Conservation (phyloP, 148 eudicot species). For the Bassia scoparia region DNA sequence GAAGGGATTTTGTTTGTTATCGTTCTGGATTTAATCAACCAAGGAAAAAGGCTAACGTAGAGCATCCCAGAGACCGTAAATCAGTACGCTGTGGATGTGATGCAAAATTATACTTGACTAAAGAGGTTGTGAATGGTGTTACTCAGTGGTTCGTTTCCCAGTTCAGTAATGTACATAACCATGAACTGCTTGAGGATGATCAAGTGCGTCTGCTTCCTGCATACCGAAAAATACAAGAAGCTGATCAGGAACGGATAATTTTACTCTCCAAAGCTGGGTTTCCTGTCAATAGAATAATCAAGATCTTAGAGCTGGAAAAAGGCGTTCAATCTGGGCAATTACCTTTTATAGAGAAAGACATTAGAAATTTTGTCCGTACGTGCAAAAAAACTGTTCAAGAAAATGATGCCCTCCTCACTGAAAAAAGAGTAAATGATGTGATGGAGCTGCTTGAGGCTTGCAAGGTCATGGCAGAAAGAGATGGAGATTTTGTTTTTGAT, state of each 20-base stretch:
- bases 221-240: conserved; percentile 62
- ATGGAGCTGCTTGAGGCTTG: conserved; percentile 58
- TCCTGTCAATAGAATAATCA: conserved; percentile 56
- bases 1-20: conserved; percentile 75
- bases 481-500: conserved; percentile 51
- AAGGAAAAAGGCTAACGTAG: conserved; percentile 56
- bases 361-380: conserved; percentile 60
- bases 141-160: conserved; percentile 61
- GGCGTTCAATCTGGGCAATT: conserved; percentile 64
- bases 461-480: conserved; percentile 43
- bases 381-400: conserved; percentile 60
- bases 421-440: conserved; percentile 57
- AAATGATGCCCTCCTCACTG: conserved; percentile 43
- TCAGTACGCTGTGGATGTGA: conserved; percentile 79
- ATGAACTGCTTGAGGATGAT: conserved; percentile 70
- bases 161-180: conserved; percentile 75
- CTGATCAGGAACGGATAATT: conserved; percentile 66
- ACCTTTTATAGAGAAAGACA: conserved; percentile 66
- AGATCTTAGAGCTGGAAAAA: conserved; percentile 60
- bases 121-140: conserved; percentile 56
- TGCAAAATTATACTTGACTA: conserved; percentile 61
- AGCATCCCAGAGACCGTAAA: conserved; percentile 71
- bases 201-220: conserved; percentile 76
- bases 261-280: conserved; percentile 71
- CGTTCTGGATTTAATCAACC: conserved; percentile 68